phyloP scores from a whole-genome alignment of 495 filamentous ascomycete species.

The Melanomma pulvis-pyrius region DNA sequence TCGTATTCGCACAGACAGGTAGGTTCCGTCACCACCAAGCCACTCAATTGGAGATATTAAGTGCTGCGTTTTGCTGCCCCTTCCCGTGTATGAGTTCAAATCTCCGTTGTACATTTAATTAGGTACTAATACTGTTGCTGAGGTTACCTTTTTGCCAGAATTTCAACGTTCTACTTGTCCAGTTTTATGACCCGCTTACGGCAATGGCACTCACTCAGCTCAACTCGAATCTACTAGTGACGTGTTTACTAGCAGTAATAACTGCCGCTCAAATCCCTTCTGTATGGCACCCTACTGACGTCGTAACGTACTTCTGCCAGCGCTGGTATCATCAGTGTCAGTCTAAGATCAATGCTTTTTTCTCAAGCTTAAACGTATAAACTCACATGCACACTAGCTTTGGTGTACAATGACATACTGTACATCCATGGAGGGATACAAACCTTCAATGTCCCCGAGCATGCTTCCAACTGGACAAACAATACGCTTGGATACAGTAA shows the following conservation, averaged over 20 bases:
- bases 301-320: slow-evolving; percentile 21
- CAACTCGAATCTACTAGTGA: background rate
- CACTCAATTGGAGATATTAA: background rate
- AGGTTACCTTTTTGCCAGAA: background rate
- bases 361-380: background rate
- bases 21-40: background rate
- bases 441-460: slow-evolving; percentile 23
- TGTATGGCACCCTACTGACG: slow-evolving; percentile 10
- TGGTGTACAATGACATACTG: slow-evolving; percentile 45
- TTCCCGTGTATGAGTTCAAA: background rate
- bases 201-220: background rate
- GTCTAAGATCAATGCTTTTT: background rate
- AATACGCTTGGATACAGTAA: slow-evolving; percentile 19
- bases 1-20: slow-evolving; percentile 1
- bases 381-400: slow-evolving; percentile 32
- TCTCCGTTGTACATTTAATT: background rate
- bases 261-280: slow-evolving; percentile 1
- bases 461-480: slow-evolving; percentile 8
- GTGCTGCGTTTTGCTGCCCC: background rate
- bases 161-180: background rate
- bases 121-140: background rate
- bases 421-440: slow-evolving; percentile 49
- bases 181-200: background rate
- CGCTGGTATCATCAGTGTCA: slow-evolving; percentile 25
- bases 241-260: background rate